phyloP scores from a whole-genome alignment of 2,329 filamentous ascomycete species.

The Sporothrix variecibatus region DNA sequence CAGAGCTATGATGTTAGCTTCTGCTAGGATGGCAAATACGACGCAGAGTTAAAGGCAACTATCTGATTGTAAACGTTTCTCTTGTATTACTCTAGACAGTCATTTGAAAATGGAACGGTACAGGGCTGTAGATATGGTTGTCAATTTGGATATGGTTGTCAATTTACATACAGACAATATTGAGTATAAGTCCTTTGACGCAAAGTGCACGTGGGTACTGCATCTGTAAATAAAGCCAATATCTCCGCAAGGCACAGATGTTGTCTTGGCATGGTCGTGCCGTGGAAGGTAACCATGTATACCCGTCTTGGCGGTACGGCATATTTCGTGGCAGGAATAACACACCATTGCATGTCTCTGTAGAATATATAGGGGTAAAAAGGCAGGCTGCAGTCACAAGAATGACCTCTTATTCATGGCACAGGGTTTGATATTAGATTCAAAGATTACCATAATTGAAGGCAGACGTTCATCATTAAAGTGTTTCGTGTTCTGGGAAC shows the following conservation, averaged over 20 bases:
- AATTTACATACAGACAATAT: too few relatives aligned
- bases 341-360: neutral
- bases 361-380: neutral
- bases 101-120: too few relatives aligned
- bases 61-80: too few relatives aligned
- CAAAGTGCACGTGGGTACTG: too few relatives aligned
- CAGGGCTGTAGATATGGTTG: too few relatives aligned
- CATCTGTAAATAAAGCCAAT: too few relatives aligned
- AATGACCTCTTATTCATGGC: neutral
- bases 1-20: too few relatives aligned
- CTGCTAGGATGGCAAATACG: too few relatives aligned
- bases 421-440: neutral
- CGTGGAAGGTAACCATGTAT: neutral
- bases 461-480: neutral
- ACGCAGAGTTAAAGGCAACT: too few relatives aligned
- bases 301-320: neutral
- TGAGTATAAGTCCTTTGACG: too few relatives aligned
- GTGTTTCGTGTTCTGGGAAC: neutral
- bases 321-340: neutral
- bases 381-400: neutral
- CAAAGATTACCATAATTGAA: neutral
- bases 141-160: too few relatives aligned
- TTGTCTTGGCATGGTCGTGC: neutral
- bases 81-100: too few relatives aligned
- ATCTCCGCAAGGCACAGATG: neutral